Evolutionary conservation across 148 eudicot species (phyloP).

Genomic region (Nyssa sinensis): DNA sequence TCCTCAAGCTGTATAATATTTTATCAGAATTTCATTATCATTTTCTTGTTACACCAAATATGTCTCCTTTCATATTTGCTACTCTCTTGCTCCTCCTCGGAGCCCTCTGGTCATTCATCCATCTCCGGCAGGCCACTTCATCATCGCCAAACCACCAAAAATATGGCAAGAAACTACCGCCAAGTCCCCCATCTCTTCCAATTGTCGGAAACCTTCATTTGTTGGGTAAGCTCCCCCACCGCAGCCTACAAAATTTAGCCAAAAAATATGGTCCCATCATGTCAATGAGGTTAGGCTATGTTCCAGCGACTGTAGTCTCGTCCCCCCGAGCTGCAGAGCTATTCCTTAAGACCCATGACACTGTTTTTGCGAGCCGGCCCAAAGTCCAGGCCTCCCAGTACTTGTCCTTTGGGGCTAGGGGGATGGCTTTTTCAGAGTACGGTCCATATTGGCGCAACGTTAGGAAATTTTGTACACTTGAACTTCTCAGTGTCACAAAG

Average conservation of each 20-base stretch:
- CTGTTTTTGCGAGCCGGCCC: slow-evolving; percentile 20
- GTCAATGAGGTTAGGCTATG: too few species aligned
- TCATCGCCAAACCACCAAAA: not conserved
- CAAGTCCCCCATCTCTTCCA: slow-evolving; percentile 39
- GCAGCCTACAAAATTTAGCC: slow-evolving; percentile 29
- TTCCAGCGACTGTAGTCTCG: too few species aligned
- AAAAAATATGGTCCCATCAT: slow-evolving; percentile 42
- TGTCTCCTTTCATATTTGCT: not conserved
- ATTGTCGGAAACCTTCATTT: slow-evolving; percentile 38
- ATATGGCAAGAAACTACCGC: slow-evolving; percentile 23
- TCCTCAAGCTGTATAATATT: too few species aligned
- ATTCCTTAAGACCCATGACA: too few species aligned
- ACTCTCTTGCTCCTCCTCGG: not conserved
- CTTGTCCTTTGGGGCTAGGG: not conserved
- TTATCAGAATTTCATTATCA: too few species aligned
- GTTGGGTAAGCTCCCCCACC: slow-evolving; percentile 40
- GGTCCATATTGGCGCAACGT: slow-evolving; percentile 22
- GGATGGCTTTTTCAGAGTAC: not conserved
- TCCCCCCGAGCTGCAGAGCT: too few species aligned
- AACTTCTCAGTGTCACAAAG: slow-evolving; percentile 12
- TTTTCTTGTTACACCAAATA: too few species aligned
- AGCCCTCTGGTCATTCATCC: not conserved
- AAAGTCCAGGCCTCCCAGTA: not conserved
- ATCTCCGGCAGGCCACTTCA: not conserved
- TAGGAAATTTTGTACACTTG: slow-evolving; percentile 18